These are phyloP conservation scores for Combretum micranthum DNA, from an alignment of 345 rosid species.

Conservation along the genomic window DNA sequence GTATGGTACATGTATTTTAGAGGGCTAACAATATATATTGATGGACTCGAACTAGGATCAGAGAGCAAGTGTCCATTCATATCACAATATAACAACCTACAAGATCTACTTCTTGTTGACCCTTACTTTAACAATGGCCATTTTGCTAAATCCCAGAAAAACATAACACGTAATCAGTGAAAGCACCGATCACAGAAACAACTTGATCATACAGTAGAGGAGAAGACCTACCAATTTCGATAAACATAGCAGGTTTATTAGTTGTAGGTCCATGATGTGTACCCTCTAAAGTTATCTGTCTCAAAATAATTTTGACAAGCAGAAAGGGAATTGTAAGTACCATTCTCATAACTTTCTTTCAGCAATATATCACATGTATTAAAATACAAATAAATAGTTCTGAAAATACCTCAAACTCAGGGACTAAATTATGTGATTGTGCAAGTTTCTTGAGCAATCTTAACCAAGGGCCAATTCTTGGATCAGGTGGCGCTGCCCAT, in stretches of 20 bases:
- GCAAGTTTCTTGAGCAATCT: slow-evolving; percentile 68
- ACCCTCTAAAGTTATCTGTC: slow-evolving; percentile 80
- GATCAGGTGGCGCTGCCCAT: slow-evolving; percentile 86
- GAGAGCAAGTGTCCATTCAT: no score
- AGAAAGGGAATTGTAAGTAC: not conserved
- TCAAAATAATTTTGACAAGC: not conserved
- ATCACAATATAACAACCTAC: no score
- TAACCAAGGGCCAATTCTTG: slow-evolving; percentile 90
- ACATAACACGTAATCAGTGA: not conserved
- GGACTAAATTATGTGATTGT: slow-evolving; percentile 57
- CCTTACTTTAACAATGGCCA: no score
- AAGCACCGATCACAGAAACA: no score
- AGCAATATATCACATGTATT: not conserved
- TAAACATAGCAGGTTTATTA: slow-evolving; percentile 74
- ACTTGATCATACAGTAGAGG: not conserved
- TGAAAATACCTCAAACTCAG: slow-evolving; percentile 83
- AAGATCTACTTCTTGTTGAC: no score
- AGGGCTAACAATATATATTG: no score
- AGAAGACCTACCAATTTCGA: slow-evolving; percentile 64
- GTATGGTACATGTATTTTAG: no score
- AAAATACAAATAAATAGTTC: not conserved
- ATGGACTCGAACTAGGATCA: no score
- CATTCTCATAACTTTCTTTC: not conserved
- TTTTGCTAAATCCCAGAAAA: not conserved
- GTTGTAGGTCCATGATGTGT: slow-evolving; percentile 95